Evolutionary conservation across 371 early-diverging fungal species (phyloP).

Genomic region (Apophysomyces ossiformis): DNA sequence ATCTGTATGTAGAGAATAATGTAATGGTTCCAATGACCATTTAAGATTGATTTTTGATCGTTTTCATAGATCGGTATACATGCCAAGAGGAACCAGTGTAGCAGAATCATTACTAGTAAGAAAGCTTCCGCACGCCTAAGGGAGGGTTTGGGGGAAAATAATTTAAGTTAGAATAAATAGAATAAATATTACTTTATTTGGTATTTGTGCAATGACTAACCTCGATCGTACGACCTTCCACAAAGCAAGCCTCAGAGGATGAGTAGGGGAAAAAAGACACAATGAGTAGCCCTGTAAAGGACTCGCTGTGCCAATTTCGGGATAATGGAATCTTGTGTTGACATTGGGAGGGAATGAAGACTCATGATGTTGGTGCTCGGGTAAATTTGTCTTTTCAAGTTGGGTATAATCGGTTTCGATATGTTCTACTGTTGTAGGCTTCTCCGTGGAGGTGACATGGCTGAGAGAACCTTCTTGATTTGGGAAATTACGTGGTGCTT

Average conservation of each 20-base stretch:
- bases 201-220: constrained; percentile 28
- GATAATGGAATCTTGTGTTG: too few relatives aligned
- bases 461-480: not conserved
- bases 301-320: constrained; percentile 3
- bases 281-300: constrained; percentile 39
- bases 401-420: not conserved
- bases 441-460: constrained; percentile 6
- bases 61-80: constrained; percentile 50
- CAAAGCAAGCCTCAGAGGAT: constrained; percentile 27
- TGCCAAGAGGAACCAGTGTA: constrained; percentile 62
- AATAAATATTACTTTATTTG: not conserved
- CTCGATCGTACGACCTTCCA: constrained; percentile 46
- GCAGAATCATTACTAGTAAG: constrained; percentile 48
- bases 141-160: not conserved
- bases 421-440: not conserved
- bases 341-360: not conserved
- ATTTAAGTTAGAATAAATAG: constrained; percentile 1
- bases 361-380: not conserved
- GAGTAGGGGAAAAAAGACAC: constrained; percentile 30
- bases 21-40: constrained; percentile 58
- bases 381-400: not conserved
- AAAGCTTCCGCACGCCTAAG: constrained; percentile 47
- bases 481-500: not conserved
- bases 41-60: constrained; percentile 50
- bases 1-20: constrained; percentile 51